Conservation (phyloP, 306 rosid species). For the Malus fusca region DNA sequence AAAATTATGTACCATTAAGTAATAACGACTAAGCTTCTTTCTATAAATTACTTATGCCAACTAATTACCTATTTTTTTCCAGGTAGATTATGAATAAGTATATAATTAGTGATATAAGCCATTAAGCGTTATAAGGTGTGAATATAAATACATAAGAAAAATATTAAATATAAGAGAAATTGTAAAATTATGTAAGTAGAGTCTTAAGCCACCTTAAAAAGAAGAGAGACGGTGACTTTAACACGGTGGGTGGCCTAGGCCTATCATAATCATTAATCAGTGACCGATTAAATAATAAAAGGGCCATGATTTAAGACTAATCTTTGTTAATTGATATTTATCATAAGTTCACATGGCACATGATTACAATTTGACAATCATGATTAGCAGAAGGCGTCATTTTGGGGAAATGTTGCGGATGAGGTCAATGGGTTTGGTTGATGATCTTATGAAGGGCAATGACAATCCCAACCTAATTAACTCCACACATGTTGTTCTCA, state of each 20-base stretch:
- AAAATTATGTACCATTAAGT: background rate
- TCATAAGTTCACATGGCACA: background rate
- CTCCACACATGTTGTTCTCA: no score
- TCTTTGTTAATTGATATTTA: background rate
- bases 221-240: background rate
- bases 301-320: background rate
- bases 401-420: no score
- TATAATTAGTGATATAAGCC: no score
- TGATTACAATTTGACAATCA: background rate
- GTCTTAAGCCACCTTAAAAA: background rate
- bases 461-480: no score
- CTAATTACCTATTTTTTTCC: no score
- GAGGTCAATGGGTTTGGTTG: no score
- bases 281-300: background rate
- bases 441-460: no score
- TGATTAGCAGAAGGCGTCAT: background rate
- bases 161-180: no score
- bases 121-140: no score
- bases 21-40: no score
- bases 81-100: no score
- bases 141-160: background rate
- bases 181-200: background rate
- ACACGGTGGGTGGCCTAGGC: background rate
- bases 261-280: background rate
- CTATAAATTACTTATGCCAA: no score